Percentiles rank a stretch among this genome's conserved stretches.
Conservation (phyloP, 129 eudicot genomes). For the Ambrosia artemisiifolia region DNA sequence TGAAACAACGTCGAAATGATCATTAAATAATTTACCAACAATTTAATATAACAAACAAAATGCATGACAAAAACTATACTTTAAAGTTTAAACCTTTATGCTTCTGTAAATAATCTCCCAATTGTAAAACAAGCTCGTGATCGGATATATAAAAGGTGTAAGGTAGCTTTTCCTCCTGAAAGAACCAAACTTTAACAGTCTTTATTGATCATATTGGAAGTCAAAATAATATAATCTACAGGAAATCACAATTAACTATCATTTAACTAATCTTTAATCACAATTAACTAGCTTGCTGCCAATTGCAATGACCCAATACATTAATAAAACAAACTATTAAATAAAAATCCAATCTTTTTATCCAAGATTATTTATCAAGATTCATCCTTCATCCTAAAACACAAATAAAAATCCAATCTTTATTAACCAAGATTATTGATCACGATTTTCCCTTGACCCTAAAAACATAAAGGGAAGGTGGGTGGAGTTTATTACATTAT, state of each 20-base stretch:
- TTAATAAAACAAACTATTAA: conserved; percentile 1
- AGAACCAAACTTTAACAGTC: conserved; percentile 18
- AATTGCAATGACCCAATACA: background rate
- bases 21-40: conserved; percentile 3
- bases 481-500: conserved; percentile 37
- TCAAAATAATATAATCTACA: background rate
- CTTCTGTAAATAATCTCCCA: conserved; percentile 74
- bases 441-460: too few relatives aligned
- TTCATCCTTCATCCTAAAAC: background rate
- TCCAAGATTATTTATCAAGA: too few relatives aligned
- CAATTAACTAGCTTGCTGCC: background rate
- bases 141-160: conserved; percentile 92
- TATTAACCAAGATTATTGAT: too few relatives aligned
- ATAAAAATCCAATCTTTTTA: too few relatives aligned
- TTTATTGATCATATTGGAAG: background rate
- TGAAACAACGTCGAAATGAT: conserved; percentile 26
- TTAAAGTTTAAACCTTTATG: too few relatives aligned
- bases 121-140: conserved; percentile 73
- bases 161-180: conserved; percentile 89
- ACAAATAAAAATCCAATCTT: background rate
- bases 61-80: background rate
- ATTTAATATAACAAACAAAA: background rate
- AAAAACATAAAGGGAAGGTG: too few relatives aligned
- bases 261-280: background rate
- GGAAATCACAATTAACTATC: background rate